Percentiles rank a stretch among this genome's conserved stretches.
Evolutionary conservation across 345 rosid genomes (phyloP).

Genomic region (sweet orange (Citrus sinensis)): DVS_A1.0 CM039163.1:37288001-37288500

Average conservation of each 20-base stretch:
- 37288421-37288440: not conserved
- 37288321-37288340: constrained; percentile 10
- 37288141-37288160: not conserved
- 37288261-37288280: not conserved
- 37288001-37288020: not conserved
- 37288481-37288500: too few species aligned
- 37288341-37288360: not conserved
- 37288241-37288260: not conserved
- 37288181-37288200: not conserved
- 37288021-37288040: not conserved
- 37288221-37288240: not conserved
- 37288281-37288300: constrained; percentile 1
- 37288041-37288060: constrained; percentile 3
- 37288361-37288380: not conserved
- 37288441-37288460: not conserved
- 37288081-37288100: not conserved
- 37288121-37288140: not conserved
- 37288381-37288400: not conserved
- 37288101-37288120: not conserved
- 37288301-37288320: not conserved
- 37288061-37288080: not conserved
- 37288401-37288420: too few species aligned
- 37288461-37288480: too few species aligned
- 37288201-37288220: not conserved
- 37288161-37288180: not conserved